These are phyloP conservation scores for Rubia yunnanensis DNA, from an alignment of 257 asterid genomes.

Conservation along the genomic window DNA sequence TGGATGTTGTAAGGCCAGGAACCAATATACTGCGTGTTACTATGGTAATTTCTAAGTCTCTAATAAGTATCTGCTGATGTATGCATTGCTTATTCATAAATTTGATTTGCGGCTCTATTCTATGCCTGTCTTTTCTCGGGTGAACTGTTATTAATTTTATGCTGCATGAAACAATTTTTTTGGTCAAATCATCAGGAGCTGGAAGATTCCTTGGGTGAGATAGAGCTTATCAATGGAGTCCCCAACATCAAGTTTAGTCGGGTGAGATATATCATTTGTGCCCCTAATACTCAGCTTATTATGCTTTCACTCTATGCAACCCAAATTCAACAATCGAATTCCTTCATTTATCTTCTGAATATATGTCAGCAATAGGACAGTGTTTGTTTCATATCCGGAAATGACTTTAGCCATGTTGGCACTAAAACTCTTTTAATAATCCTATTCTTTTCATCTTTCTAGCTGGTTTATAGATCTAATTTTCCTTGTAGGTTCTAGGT, in stretches of 20 bases:
- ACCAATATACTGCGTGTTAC: constrained; percentile 69
- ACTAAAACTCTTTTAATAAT: background rate
- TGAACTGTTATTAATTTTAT: background rate
- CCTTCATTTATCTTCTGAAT: background rate
- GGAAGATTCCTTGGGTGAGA: constrained; percentile 64
- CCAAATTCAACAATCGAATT: background rate
- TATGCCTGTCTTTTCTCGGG: background rate
- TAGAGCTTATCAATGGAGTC: constrained; percentile 59
- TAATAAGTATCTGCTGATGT: background rate
- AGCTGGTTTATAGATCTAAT: constrained; percentile 17
- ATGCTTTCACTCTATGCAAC: background rate
- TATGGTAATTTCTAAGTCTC: constrained; percentile 47
- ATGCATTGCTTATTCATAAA: background rate
- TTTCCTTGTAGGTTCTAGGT: constrained; percentile 60
- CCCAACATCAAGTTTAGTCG: constrained; percentile 82
- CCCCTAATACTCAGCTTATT: background rate
- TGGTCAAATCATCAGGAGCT: constrained; percentile 52
- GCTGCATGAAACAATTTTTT: background rate
- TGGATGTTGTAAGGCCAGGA: constrained; percentile 85
- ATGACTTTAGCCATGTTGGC: background rate
- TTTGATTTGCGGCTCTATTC: background rate
- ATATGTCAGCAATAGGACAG: background rate
- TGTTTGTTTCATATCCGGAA: background rate
- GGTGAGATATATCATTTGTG: constrained; percentile 39
- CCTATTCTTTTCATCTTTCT: constrained; percentile 6